Conservation (phyloP, 371 early-diverging fungal species). For the Haplosporangium sp. region DNA sequence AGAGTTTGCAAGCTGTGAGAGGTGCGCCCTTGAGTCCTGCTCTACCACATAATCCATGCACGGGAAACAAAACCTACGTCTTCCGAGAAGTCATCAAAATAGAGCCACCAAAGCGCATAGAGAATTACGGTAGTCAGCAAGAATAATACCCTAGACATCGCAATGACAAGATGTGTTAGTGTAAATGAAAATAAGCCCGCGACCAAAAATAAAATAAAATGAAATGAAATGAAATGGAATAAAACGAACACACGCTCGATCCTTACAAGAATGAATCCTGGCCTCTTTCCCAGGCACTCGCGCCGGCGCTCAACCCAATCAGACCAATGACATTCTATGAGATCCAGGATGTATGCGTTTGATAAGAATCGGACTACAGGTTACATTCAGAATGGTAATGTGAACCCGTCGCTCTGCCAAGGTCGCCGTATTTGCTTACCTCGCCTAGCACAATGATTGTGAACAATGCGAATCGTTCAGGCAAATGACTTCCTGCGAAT, state of each 20-base stretch:
- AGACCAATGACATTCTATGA: constrained; percentile 40
- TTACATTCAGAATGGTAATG: too few relatives aligned
- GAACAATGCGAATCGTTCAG: constrained; percentile 67
- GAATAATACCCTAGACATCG: constrained; percentile 24
- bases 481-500: constrained; percentile 67
- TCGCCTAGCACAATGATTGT: constrained; percentile 66
- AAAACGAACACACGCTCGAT: not conserved
- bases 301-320: constrained; percentile 31
- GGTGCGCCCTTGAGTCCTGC: too few relatives aligned
- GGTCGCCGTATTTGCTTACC: constrained; percentile 17
- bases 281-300: constrained; percentile 25
- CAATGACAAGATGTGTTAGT: not conserved
- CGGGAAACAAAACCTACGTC: constrained; percentile 20
- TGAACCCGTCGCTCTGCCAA: too few relatives aligned
- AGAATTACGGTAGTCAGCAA: constrained; percentile 26
- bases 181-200: too few relatives aligned
- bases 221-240: not conserved
- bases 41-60: not conserved
- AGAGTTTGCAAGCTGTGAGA: too few relatives aligned
- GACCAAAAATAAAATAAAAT: too few relatives aligned
- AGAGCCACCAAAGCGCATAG: constrained; percentile 46
- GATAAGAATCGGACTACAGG: too few relatives aligned
- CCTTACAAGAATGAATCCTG: constrained; percentile 25
- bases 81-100: constrained; percentile 52
- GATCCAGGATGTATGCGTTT: not conserved